Evolutionary conservation across 1,284 basidiomycete genomes (phyloP).

Genomic region (Ganoderma boninense): DNA sequence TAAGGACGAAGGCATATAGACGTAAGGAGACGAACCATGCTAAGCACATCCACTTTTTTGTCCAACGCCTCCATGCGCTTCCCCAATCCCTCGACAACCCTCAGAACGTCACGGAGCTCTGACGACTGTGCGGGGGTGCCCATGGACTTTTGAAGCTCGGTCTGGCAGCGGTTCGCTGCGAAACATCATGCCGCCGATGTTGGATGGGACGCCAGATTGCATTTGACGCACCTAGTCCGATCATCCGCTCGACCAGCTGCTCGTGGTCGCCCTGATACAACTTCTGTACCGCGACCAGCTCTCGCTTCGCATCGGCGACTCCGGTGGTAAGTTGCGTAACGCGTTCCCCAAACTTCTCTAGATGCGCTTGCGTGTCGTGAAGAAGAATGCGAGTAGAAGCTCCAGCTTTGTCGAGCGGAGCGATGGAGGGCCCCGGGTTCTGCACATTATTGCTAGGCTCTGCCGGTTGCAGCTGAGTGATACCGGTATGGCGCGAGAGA

Average conservation of each 20-base stretch:
- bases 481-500: conserved; percentile 36
- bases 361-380: conserved; percentile 70
- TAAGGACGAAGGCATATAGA: background rate
- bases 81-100: conserved; percentile 46
- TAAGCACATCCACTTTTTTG: conserved; percentile 64
- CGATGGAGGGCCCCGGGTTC: conserved; percentile 44
- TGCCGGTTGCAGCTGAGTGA: conserved; percentile 1
- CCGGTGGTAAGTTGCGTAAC: conserved; percentile 47
- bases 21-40: conserved; percentile 48
- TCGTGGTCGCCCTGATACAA: conserved; percentile 43
- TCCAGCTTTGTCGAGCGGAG: conserved; percentile 66
- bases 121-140: conserved; percentile 62
- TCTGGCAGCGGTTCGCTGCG: conserved; percentile 66
- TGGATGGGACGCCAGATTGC: conserved; percentile 11
- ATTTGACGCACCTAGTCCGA: conserved; percentile 45
- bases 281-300: conserved; percentile 39
- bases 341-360: conserved; percentile 65
- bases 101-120: conserved; percentile 50
- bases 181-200: background rate
- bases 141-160: conserved; percentile 62
- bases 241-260: conserved; percentile 39
- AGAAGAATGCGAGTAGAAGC: conserved; percentile 74
- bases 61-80: conserved; percentile 57
- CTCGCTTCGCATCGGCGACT: conserved; percentile 40
- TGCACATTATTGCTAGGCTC: conserved; percentile 13